Evolutionary conservation across 768 basidiomycete species (phyloP), one percentile per base, ranked within the genome.

Genomic region (Tephrocybe sp.): DNA sequence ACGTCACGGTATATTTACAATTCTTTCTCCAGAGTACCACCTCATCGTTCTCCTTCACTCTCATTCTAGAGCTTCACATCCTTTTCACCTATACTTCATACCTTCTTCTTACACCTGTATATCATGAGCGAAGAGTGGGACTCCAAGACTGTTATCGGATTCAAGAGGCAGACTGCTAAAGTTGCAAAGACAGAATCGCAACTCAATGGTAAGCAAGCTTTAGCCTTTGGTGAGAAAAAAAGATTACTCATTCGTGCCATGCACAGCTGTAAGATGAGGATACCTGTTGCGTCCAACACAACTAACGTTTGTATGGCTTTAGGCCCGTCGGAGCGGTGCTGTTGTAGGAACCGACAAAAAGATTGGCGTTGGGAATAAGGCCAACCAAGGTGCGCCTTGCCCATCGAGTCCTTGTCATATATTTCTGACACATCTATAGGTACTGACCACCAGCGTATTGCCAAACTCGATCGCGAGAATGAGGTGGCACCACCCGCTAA

Each of bases 401-500:
- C 49, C 40, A 10, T 41, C 2, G 12, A 20, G 10, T 32, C 14
- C 35, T n/a, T 16, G 14, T 23, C 4, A 17, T 6, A n/a, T 9
- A 14, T 22, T 10, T 23, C 39, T 42, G 14, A 45, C 14, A n/a
- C 11, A 8, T 13, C 19, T 39, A 12, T 42, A 94, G 92, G 89
- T 32, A 89, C 91, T 56, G 94, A 98, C 71, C 92, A 96, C 72
- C 91, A 93, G 65, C 83, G 83, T 49, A 94, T 95, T 65, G 93
- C 89, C 20, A 95, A 95, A 64, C 85, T 98, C 38, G 94, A 95
- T 68, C 83, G 91, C 39, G 92, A 97, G 60, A 95, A 98, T 67
- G 94, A 96, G 63, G 93, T 96, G 19, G 92, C 93, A 8, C 93
- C 94, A 6, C 95, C 95, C 41, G 59, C 87, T 47, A 96, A 92